Conservation (phyloP, 768 basidiomycete species). For the Trametes villosa region DNA sequence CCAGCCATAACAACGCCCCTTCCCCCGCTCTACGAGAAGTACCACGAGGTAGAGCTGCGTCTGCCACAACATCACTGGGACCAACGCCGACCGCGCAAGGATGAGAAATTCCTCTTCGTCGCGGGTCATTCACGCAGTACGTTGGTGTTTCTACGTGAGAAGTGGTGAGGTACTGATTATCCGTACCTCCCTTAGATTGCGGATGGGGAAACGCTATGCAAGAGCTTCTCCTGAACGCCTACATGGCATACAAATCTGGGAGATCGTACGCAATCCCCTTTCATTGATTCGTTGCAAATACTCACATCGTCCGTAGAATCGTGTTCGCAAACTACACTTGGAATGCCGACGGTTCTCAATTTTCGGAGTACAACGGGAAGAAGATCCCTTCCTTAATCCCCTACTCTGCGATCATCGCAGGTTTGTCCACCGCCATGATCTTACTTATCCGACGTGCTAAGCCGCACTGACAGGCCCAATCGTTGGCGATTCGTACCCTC, state of each 20-base stretch:
- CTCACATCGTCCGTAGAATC: slow-evolving; percentile 29
- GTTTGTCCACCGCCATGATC: slow-evolving; percentile 28
- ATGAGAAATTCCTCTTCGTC: slow-evolving; percentile 13
- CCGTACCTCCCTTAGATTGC: slow-evolving; percentile 29
- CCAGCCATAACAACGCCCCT: background rate
- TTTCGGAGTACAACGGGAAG: slow-evolving; percentile 50
- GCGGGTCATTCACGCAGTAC: slow-evolving; percentile 12
- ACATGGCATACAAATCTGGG: slow-evolving; percentile 40
- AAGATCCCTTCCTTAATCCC: slow-evolving; percentile 56
- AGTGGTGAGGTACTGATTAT: background rate
- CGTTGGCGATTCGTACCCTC: slow-evolving; percentile 46
- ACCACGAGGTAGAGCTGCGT: background rate
- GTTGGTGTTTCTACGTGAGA: background rate
- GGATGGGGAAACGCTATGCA: slow-evolving; percentile 49
- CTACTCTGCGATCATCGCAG: slow-evolving; percentile 53
- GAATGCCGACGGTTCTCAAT: slow-evolving; percentile 45
- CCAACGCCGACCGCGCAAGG: background rate
- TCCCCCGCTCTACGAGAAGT: slow-evolving; percentile 10
- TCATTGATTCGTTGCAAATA: background rate
- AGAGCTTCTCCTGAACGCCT: slow-evolving; percentile 39
- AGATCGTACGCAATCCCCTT: slow-evolving; percentile 37
- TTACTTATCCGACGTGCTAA: background rate
- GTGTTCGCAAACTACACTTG: slow-evolving; percentile 65
- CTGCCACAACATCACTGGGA: slow-evolving; percentile 10
- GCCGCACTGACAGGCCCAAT: slow-evolving; percentile 38